Evolutionary conservation across 768 basidiomycete genomes (phyloP), one percentile per base, ranked within the genome.

Genomic region (Porphyrellus cyaneotinctus): DNA sequence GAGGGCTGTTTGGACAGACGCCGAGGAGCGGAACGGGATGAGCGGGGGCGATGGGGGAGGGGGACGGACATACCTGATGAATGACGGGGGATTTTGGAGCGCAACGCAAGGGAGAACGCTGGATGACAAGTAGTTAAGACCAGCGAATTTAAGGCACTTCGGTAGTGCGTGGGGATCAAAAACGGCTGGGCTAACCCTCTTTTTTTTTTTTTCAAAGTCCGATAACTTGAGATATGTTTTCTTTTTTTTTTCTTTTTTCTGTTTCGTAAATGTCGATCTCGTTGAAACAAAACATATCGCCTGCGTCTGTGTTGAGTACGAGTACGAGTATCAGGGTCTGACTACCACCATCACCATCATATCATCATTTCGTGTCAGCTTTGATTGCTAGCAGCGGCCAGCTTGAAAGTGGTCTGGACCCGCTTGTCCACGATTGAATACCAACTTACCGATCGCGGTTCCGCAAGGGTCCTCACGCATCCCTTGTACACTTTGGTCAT

Each of bases 61-160:
- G 43, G 45, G 53, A 60, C n/a, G 54, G 64, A 70, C 56, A 58
- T 77, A 79, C 79, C 74, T 81, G 79, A 59, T 53, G 68, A 70
- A n/a, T 71, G 65, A 47, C 64, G 59, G 53, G 28, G 49, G 41
- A 61, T 69, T 72, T 65, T 60, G 59, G 54, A 59, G 63, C 62
- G 52, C 53, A 69, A 65, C 61, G 61, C 60, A 59, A 64, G 62
- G 53, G 62, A 67, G 67, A 56, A 68, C 60, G 61, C 56, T 69
- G 68, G 31, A 59, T 30, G 62, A 60, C 51, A 57, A 59, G 72
- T 60, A 51, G 64, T 52, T 53, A 64, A 39, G 70, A 64, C 58
- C 70, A 61, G 59, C 61, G 70, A 71, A 72, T 70, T 71, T 70
- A 70, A 72, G 69, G 71, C 64, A 70, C 69, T 66, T 70, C 69